These are phyloP conservation scores for Afroboletus lepidellus DNA, from an alignment of 1,284 basidiomycete genomes.

Conservation along the genomic window DNA sequence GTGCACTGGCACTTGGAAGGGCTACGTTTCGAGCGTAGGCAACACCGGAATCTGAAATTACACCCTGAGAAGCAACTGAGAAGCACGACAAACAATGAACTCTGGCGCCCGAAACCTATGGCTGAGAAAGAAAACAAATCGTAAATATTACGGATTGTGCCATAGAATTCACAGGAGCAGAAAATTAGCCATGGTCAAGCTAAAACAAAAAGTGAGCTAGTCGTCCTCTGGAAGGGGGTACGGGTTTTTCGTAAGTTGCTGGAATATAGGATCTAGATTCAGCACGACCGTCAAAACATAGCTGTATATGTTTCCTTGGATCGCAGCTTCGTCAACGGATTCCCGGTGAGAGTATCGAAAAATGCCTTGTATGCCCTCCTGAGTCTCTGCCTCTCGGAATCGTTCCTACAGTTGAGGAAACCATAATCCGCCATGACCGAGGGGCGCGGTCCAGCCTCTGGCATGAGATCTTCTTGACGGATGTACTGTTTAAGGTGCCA, in stretches of 20 bases:
- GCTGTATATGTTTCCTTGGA: neutral
- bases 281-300: neutral
- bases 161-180: no score
- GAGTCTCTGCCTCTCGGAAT: neutral
- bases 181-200: no score
- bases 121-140: no score
- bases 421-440: conserved; percentile 1
- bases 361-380: neutral
- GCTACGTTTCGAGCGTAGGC: no score
- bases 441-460: neutral
- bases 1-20: no score
- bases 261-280: neutral
- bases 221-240: neutral
- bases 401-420: neutral
- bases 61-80: no score
- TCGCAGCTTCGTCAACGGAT: conserved; percentile 4
- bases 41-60: no score
- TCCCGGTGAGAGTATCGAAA: neutral
- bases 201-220: neutral
- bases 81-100: no score
- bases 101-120: no score
- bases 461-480: neutral
- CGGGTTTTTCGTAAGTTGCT: conserved; percentile 2
- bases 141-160: no score
- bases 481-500: neutral